Conservation (phyloP, 768 basidiomycete genomes). For the Zangia roseola region DNA sequence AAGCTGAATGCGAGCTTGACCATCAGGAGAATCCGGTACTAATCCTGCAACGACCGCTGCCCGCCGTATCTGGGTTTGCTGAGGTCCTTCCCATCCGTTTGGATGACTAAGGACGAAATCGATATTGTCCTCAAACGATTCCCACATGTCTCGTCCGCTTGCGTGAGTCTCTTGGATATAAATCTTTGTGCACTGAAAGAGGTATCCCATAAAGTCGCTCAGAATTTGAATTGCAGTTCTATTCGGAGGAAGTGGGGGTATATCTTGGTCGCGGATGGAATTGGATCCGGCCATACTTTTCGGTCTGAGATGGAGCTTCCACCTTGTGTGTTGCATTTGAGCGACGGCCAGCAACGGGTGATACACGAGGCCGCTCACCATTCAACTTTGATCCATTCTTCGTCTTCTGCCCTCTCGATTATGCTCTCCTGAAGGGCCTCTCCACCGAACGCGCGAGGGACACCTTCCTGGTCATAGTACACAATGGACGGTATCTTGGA, state of each 20-base stretch:
- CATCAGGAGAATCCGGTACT: slow-evolving; percentile 35
- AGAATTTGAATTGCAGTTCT: slow-evolving; percentile 45
- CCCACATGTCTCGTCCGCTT: slow-evolving; percentile 41
- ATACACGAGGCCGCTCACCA: slow-evolving; percentile 20
- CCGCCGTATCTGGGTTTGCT: slow-evolving; percentile 43
- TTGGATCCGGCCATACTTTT: slow-evolving; percentile 15
- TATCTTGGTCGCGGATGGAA: slow-evolving; percentile 31
- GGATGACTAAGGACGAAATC: slow-evolving; percentile 50
- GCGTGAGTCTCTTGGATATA: slow-evolving; percentile 48
- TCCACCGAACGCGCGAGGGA: slow-evolving; percentile 42
- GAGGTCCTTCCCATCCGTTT: slow-evolving; percentile 47
- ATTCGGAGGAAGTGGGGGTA: slow-evolving; percentile 43
- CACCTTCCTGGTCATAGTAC: slow-evolving; percentile 44
- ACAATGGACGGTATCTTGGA: slow-evolving; percentile 51
- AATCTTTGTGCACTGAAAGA: slow-evolving; percentile 40
- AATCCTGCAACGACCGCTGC: slow-evolving; percentile 44
- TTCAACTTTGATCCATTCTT: slow-evolving; percentile 30
- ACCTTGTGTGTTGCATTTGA: slow-evolving; percentile 23
- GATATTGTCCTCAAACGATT: slow-evolving; percentile 38
- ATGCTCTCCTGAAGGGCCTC: slow-evolving; percentile 42
- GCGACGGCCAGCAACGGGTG: background rate
- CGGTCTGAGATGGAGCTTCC: slow-evolving; percentile 37
- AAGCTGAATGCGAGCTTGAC: slow-evolving; percentile 40
- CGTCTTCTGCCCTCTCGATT: slow-evolving; percentile 40
- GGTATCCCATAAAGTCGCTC: slow-evolving; percentile 48